phyloP scores from a whole-genome alignment of 2,329 filamentous ascomycete species.

The Colletotrichum eleusines region DNA sequence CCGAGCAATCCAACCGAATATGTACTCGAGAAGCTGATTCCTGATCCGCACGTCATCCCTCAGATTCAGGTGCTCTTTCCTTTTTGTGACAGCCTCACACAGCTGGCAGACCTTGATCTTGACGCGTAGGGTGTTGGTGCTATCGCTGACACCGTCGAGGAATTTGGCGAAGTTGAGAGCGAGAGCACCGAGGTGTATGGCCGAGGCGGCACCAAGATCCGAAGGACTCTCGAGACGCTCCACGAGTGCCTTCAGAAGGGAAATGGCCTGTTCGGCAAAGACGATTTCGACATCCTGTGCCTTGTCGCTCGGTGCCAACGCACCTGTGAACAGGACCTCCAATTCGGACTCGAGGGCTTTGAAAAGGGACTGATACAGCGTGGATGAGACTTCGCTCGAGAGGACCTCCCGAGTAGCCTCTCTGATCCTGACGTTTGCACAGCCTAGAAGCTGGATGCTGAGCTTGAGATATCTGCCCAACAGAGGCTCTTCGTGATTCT shows the following conservation, averaged over 20 bases:
- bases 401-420: conserved; percentile 76
- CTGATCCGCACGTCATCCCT: conserved; percentile 76
- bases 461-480: conserved; percentile 71
- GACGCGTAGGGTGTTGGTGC: conserved; percentile 67
- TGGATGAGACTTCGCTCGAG: conserved; percentile 72
- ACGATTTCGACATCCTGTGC: conserved; percentile 71
- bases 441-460: conserved; percentile 74
- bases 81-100: conserved; percentile 72
- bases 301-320: conserved; percentile 62
- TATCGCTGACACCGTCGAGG: conserved; percentile 69
- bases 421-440: conserved; percentile 72
- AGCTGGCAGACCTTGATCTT: conserved; percentile 78
- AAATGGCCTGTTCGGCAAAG: conserved; percentile 76
- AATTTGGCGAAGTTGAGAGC: conserved; percentile 77
- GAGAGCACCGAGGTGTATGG: conserved; percentile 72
- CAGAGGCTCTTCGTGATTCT: conserved; percentile 71
- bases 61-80: conserved; percentile 76
- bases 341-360: conserved; percentile 74
- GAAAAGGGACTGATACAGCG: conserved; percentile 73
- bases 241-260: conserved; percentile 72
- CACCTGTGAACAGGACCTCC: conserved; percentile 71
- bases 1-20: conserved; percentile 76
- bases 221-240: conserved; percentile 73
- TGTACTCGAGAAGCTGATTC: conserved; percentile 76
- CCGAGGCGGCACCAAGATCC: conserved; percentile 71